A percentile compares a stretch with the other conserved stretches of the same genome.
Conservation (phyloP, 345 rosid genomes). For the Barbarea vulgaris region DNA sequence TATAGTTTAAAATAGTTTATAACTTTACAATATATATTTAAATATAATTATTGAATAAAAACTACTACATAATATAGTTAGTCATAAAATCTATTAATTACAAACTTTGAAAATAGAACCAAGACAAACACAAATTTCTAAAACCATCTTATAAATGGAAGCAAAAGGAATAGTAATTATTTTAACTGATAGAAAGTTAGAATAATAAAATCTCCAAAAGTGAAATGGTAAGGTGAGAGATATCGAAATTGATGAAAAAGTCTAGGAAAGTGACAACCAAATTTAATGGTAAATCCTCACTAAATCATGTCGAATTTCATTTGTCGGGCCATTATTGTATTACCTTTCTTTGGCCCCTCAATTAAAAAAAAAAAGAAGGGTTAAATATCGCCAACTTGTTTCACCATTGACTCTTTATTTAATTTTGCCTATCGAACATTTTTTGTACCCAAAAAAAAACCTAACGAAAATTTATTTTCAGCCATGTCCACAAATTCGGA, state of each 20-base stretch:
- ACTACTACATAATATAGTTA: background rate
- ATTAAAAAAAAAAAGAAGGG: too few species aligned
- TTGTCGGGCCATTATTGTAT: conserved; percentile 41
- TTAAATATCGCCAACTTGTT: conserved; percentile 18
- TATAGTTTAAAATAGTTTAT: too few species aligned
- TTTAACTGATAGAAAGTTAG: background rate
- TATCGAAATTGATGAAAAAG: conserved; percentile 31
- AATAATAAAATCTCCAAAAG: conserved; percentile 4
- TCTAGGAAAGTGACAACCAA: conserved; percentile 40
- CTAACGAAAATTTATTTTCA: background rate
- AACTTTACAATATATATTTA: background rate
- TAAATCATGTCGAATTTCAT: conserved; percentile 32
- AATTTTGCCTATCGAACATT: background rate
- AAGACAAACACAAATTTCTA: too few species aligned
- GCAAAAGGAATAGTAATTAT: background rate
- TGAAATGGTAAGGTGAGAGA: background rate
- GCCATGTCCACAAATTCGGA: background rate
- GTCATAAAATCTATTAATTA: background rate
- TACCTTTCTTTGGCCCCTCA: conserved; percentile 39
- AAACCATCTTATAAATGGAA: background rate
- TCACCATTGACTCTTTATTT: conserved; percentile 18
- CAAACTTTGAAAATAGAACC: too few species aligned
- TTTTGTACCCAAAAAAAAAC: too few species aligned
- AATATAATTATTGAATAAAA: background rate
- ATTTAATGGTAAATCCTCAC: conserved; percentile 40